Base-by-base conservation (phyloP, 306 rosid species). In the Cucumis cinereus region DNA sequence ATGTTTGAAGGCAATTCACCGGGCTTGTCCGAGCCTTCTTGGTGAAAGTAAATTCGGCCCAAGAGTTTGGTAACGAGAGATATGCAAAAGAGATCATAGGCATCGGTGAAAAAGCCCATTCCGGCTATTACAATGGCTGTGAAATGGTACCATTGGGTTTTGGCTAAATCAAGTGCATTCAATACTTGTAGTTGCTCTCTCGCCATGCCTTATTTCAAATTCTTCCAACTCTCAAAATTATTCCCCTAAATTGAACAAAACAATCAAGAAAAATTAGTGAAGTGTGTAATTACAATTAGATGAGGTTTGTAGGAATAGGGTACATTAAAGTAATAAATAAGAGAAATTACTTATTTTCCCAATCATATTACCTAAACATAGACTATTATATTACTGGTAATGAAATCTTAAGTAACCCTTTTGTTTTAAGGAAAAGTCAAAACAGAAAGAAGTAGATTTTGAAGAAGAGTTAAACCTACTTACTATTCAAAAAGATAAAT, bases 71-170 rank as follows among this genome's bases (percentile, higher is more conserved):
- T 89, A 22, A 93, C 97, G 2, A 93, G 93, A 72, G 98, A 93
- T n/a, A 93, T 86, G 84, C 97, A 90, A 54, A 93, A 93, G 4
- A 93, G 90, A 80, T 93, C 98, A 72, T 93, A 93, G 8, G 98
- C 86, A 62, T 93, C 96, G 0, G 98, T 93, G 81, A 93, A 93
- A 77, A 93, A 91, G 1, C 97, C 98, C 97, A 93, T 93, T 24
- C 98, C 97, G 40, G 98, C 97, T 9, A 93, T 87, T 76, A 93
- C 83, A 77, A 91, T 91, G 16, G 96, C 98, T 2, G 97, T 91
- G 82, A 93, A 91, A 71, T 93, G 98, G 76, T 93, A 91, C 91
- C 91, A 91, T 86, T 93, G 97, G 24, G 97, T 93, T 80, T 93
- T 91, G 4, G 98, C 98, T 20, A 77, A 82, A 79, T 93, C 98